Conservation (phyloP, 805 yeast species). For the Sugiyamaella americana region DNA sequence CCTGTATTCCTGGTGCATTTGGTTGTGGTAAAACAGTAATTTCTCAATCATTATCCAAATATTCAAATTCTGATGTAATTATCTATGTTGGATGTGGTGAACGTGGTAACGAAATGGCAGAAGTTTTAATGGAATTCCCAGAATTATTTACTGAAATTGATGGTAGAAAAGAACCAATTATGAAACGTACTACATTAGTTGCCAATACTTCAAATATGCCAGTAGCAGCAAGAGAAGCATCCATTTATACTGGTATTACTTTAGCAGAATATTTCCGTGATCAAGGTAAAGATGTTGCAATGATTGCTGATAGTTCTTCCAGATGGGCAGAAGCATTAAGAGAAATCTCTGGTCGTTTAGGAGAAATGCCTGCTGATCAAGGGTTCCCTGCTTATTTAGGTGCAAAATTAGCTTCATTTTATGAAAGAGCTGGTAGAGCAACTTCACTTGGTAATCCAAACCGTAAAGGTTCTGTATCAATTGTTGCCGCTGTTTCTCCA, state of each 20-base stretch:
- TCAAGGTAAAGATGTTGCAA: slow-evolving; percentile 97
- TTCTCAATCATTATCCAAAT: slow-evolving; percentile 94
- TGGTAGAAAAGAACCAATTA: slow-evolving; percentile 95
- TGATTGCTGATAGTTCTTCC: slow-evolving; percentile 99
- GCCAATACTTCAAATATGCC: slow-evolving; percentile 99
- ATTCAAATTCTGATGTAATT: slow-evolving; percentile 94
- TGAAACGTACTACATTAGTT: slow-evolving; percentile 98
- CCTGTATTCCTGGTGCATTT: slow-evolving; percentile 99
- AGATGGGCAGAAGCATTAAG: slow-evolving; percentile 99
- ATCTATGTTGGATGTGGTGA: slow-evolving; percentile 96
- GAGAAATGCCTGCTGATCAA: slow-evolving; percentile 99
- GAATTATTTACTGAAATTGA: slow-evolving; percentile 85
- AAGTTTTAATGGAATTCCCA: slow-evolving; percentile 99
- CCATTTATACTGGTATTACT: slow-evolving; percentile 98
- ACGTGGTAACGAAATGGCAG: slow-evolving; percentile 99
- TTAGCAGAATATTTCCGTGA: slow-evolving; percentile 99
- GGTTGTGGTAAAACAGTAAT: slow-evolving; percentile 99
- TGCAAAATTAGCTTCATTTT: slow-evolving; percentile 97
- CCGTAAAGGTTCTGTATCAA: slow-evolving; percentile 96
- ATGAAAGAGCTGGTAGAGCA: slow-evolving; percentile 99
- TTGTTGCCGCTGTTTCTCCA: slow-evolving; percentile 99
- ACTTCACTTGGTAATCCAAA: slow-evolving; percentile 93
- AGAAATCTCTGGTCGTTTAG: slow-evolving; percentile 99
- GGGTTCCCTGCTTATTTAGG: slow-evolving; percentile 99
- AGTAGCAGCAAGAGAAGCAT: slow-evolving; percentile 99